phyloP scores from a whole-genome alignment of 2,329 filamentous ascomycete species.

The Amesomyces nigricolor region DNA sequence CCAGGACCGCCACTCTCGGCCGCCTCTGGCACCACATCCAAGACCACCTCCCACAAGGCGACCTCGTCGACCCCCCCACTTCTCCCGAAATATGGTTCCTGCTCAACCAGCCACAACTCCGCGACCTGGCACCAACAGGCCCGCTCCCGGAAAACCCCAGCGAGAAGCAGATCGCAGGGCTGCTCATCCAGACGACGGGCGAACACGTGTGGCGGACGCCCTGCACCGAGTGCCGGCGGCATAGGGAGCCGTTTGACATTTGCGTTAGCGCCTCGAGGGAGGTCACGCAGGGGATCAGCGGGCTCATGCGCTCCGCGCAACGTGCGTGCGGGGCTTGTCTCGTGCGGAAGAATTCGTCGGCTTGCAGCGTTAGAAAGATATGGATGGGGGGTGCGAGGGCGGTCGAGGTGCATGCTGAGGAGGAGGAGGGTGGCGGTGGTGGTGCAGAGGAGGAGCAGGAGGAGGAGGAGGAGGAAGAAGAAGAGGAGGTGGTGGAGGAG shows the following conservation, averaged over 20 bases:
- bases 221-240: constrained; percentile 19
- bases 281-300: not conserved
- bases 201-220: not conserved
- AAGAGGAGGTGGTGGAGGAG: not conserved
- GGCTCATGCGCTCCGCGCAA: not conserved
- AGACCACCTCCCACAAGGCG: not conserved
- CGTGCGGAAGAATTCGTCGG: not conserved
- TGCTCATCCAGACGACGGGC: constrained; percentile 18
- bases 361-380: constrained; percentile 14
- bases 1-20: too few species aligned
- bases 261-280: constrained; percentile 7
- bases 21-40: not conserved
- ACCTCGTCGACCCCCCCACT: too few species aligned
- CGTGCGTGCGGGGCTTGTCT: constrained; percentile 17
- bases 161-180: not conserved
- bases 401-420: not conserved
- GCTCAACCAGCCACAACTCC: constrained; percentile 4
- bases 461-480: not conserved
- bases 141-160: not conserved
- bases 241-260: not conserved
- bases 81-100: not conserved
- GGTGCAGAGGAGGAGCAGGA: too few species aligned
- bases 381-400: not conserved
- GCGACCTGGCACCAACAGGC: not conserved
- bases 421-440: not conserved